Evolutionary conservation across 2,329 filamentous ascomycete species (phyloP).

Genomic region (Lojkania enalia): DNA sequence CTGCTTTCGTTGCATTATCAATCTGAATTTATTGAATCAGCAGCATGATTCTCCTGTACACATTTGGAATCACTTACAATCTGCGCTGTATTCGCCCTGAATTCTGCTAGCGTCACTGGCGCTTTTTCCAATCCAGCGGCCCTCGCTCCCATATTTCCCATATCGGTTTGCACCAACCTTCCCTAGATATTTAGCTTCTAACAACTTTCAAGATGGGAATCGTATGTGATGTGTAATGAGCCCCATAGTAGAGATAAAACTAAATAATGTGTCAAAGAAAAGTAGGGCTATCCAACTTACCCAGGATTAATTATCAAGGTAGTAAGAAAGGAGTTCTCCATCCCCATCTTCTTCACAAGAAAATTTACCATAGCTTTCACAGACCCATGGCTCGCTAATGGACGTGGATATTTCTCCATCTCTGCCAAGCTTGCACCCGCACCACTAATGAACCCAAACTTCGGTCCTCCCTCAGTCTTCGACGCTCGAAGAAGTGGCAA

Average conservation of each 20-base stretch:
- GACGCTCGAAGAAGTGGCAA: conserved; percentile 2
- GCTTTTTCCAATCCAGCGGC: conserved; percentile 9
- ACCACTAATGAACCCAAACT: conserved; percentile 9
- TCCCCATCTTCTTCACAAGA: conserved; percentile 8
- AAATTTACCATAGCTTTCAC: conserved; percentile 7
- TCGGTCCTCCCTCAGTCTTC: background rate
- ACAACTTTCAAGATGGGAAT: background rate
- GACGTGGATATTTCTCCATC: conserved; percentile 7
- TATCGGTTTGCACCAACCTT: conserved; percentile 12
- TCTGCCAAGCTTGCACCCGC: conserved; percentile 8
- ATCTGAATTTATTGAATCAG: background rate
- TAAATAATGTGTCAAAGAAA: too few relatives aligned
- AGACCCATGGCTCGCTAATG: conserved; percentile 4
- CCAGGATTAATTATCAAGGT: conserved; percentile 11
- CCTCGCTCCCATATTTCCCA: conserved; percentile 7
- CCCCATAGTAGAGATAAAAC: too few relatives aligned
- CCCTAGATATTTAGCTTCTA: too few relatives aligned
- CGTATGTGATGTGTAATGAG: background rate
- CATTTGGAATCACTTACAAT: conserved; percentile 6
- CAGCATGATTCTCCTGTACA: background rate
- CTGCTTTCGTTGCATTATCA: conserved; percentile 10
- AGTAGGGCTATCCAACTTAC: conserved; percentile 3
- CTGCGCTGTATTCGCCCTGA: conserved; percentile 9
- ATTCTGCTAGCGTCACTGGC: conserved; percentile 2
- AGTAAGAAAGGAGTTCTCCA: conserved; percentile 12